These are phyloP conservation scores for Fusarium kyushuense DNA, from an alignment of 2,329 filamentous ascomycete genomes.

Conservation along the genomic window DNA sequence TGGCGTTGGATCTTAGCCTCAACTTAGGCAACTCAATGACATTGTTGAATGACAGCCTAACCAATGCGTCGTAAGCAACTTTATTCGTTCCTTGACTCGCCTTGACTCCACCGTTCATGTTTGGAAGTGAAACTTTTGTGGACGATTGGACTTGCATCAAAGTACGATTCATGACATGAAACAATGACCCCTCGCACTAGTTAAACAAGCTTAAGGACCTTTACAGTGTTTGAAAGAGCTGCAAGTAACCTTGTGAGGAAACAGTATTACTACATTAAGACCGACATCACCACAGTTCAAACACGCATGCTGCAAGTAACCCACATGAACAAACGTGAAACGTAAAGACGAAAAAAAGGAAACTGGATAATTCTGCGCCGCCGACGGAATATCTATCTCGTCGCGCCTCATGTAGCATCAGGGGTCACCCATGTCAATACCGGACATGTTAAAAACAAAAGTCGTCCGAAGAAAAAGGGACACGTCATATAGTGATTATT, in stretches of 20 bases:
- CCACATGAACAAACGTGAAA: neutral
- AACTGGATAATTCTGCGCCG: constrained; percentile 14
- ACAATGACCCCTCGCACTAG: neutral
- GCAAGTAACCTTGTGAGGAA: neutral
- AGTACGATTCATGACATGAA: constrained; percentile 1
- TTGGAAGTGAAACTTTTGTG: neutral
- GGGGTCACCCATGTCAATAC: constrained; percentile 19
- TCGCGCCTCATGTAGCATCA: neutral
- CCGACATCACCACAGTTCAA: neutral
- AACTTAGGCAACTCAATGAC: neutral
- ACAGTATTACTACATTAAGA: neutral
- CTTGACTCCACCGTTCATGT: neutral
- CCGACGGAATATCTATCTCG: constrained; percentile 15
- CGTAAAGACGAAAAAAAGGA: neutral
- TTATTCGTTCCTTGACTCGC: neutral
- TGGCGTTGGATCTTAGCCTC: too few relatives aligned
- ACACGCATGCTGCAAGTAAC: neutral
- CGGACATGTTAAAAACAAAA: neutral
- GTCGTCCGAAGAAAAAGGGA: neutral
- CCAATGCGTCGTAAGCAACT: neutral
- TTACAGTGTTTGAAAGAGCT: neutral
- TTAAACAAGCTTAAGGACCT: neutral
- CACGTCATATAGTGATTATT: neutral
- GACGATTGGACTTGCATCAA: constrained; percentile 4
- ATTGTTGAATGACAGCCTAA: neutral